These are phyloP conservation scores for Scenedesmus sp. DNA, from an alignment of 163 green algal genomes.

Conservation along the genomic window DNA sequence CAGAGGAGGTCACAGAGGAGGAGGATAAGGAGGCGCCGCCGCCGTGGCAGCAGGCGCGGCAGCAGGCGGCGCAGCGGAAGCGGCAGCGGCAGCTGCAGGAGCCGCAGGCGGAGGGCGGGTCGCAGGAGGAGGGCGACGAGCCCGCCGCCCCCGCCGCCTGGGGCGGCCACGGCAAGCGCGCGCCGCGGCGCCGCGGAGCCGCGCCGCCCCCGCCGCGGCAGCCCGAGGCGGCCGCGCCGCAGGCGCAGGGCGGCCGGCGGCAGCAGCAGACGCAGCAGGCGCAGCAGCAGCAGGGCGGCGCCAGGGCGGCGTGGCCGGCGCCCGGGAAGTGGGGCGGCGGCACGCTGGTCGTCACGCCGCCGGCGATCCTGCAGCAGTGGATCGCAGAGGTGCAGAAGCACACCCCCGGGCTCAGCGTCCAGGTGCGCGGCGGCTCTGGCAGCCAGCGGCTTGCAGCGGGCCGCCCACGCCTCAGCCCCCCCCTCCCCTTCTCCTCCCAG, in stretches of 20 bases:
- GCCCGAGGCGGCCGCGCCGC: neutral
- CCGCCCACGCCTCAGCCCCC: too few species aligned
- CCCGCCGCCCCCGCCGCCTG: too few species aligned
- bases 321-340: slow-evolving; percentile 27
- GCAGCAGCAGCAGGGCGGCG: neutral
- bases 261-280: slow-evolving; percentile 7
- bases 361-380: slow-evolving; percentile 64
- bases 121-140: too few species aligned
- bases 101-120: neutral
- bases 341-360: slow-evolving; percentile 59
- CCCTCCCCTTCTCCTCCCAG: too few species aligned
- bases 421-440: too few species aligned
- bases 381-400: neutral
- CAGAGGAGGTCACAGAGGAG: neutral
- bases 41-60: neutral
- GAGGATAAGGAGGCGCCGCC: neutral
- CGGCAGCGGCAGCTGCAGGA: slow-evolving; percentile 18
- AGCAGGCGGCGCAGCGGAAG: neutral
- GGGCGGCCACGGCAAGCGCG: too few species aligned
- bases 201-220: too few species aligned
- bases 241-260: neutral
- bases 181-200: too few species aligned
- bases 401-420: neutral
- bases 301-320: neutral
- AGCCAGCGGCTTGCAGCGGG: too few species aligned